These are phyloP conservation scores for Monosporozyma siamensis DNA, from an alignment of 805 yeast species.

Conservation along the genomic window DNA sequence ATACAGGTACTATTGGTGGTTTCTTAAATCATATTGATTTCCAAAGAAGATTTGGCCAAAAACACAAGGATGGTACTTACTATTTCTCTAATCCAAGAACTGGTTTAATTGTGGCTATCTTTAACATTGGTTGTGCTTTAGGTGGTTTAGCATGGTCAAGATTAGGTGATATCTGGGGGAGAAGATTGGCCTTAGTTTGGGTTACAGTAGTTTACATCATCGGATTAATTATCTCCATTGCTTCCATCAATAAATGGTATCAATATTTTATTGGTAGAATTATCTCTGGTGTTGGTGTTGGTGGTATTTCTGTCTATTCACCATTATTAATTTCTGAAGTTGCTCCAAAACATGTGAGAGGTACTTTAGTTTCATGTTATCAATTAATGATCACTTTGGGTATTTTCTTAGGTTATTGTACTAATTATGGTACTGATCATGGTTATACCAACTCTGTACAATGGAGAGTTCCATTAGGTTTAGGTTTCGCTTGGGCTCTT, in stretches of 20 bases:
- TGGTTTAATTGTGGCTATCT: slow-evolving; percentile 49
- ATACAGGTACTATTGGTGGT: slow-evolving; percentile 74
- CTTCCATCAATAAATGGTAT: slow-evolving; percentile 49
- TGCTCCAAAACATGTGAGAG: slow-evolving; percentile 63
- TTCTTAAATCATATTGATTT: slow-evolving; percentile 52
- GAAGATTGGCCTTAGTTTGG: slow-evolving; percentile 44
- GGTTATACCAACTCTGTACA: slow-evolving; percentile 53
- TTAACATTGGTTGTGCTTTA: slow-evolving; percentile 68
- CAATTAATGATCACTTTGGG: slow-evolving; percentile 65
- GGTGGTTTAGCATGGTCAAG: slow-evolving; percentile 58
- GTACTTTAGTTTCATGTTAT: slow-evolving; percentile 59
- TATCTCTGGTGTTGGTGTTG: slow-evolving; percentile 68
- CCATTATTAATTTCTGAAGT: slow-evolving; percentile 67
- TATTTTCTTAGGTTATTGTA: slow-evolving; percentile 68
- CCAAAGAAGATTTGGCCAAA: slow-evolving; percentile 46
- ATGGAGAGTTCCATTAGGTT: slow-evolving; percentile 68
- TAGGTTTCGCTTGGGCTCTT: slow-evolving; percentile 41
- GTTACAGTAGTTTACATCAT: slow-evolving; percentile 48
- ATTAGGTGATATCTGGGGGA: slow-evolving; percentile 54
- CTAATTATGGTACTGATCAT: slow-evolving; percentile 56
- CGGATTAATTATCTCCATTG: slow-evolving; percentile 59
- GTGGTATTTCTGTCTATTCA: slow-evolving; percentile 65
- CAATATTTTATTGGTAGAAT: slow-evolving; percentile 62
- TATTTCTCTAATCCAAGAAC: slow-evolving; percentile 45
- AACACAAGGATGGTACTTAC: slow-evolving; percentile 33